These are phyloP conservation scores for Colletotrichum navitas DNA, from an alignment of 2,329 filamentous ascomycete species.

Conservation along the genomic window DNA sequence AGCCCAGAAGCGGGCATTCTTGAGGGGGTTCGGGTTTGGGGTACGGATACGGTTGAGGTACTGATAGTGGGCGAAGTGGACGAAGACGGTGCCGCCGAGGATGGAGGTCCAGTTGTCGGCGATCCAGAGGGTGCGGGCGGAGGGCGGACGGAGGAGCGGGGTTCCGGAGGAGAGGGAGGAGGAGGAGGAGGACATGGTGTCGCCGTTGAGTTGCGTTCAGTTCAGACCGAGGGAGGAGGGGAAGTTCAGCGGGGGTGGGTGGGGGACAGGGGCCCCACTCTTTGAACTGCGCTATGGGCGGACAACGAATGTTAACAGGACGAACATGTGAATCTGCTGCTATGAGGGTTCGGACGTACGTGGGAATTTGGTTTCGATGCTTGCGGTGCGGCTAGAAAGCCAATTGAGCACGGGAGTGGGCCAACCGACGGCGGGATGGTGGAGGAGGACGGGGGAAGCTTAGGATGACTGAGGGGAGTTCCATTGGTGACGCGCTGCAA, in stretches of 20 bases:
- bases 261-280: neutral
- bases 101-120: slow-evolving; percentile 42
- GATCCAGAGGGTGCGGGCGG: slow-evolving; percentile 34
- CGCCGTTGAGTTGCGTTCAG: slow-evolving; percentile 11
- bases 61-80: slow-evolving; percentile 42
- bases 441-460: neutral
- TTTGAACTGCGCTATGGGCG: slow-evolving; percentile 5
- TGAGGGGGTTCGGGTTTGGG: slow-evolving; percentile 38
- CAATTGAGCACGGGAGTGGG: neutral
- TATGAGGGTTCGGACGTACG: neutral
- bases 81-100: slow-evolving; percentile 38
- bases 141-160: slow-evolving; percentile 35
- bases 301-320: neutral
- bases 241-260: neutral
- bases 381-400: neutral
- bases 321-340: slow-evolving; percentile 14
- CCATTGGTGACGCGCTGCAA: too few relatives aligned
- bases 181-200: slow-evolving; percentile 16
- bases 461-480: neutral
- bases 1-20: slow-evolving; percentile 44
- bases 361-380: neutral
- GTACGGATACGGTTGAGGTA: slow-evolving; percentile 39
- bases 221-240: neutral
- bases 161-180: slow-evolving; percentile 12
- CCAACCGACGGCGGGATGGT: neutral